These are phyloP conservation scores for Phyllostachys edulis DNA, from an alignment of 176 grass and related monocot genomes.

Conservation along the genomic window DNA sequence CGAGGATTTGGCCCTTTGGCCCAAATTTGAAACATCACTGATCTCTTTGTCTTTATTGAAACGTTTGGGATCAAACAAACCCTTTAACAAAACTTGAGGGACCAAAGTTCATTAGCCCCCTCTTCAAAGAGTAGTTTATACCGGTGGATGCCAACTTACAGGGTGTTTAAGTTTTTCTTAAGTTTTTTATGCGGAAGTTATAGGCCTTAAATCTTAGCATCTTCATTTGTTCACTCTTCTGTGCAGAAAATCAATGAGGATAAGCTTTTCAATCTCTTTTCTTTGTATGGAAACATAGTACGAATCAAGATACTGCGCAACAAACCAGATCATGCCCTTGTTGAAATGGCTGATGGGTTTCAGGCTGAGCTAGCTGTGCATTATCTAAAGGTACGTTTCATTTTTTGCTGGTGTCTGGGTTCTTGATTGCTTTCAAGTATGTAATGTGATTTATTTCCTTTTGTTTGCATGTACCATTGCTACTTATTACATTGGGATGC, in stretches of 20 bases:
- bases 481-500: neutral
- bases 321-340: constrained; percentile 92
- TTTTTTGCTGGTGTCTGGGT: neutral
- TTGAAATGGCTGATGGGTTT: constrained; percentile 96
- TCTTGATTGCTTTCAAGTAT: constrained; percentile 29
- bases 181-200: neutral
- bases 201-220: neutral
- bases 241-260: constrained; percentile 90
- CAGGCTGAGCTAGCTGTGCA: constrained; percentile 92
- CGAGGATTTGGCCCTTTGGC: neutral
- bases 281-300: constrained; percentile 94
- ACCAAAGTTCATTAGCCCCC: neutral
- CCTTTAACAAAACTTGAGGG: neutral
- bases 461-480: neutral
- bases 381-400: constrained; percentile 66
- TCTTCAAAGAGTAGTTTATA: neutral
- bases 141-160: neutral
- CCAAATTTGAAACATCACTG: neutral
- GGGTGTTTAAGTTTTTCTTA: neutral
- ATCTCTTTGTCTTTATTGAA: neutral
- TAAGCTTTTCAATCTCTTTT: constrained; percentile 95
- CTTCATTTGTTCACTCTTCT: constrained; percentile 17
- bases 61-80: neutral
- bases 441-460: neutral
- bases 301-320: constrained; percentile 88